phyloP scores from a whole-genome alignment of 2,329 filamentous ascomycete species.

The Arachnomyces sp. region DNA sequence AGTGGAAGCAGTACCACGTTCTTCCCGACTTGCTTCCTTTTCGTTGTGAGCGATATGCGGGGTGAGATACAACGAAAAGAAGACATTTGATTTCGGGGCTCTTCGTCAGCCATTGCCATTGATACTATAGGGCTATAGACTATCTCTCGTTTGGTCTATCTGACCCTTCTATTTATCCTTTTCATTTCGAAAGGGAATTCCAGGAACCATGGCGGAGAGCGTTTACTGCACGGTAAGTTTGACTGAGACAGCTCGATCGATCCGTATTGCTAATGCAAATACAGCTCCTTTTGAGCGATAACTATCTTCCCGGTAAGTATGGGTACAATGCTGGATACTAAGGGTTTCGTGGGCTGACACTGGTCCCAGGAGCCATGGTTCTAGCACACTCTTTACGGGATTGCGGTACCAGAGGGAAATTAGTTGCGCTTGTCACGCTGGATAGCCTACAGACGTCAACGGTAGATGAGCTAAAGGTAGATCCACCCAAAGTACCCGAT shows the following conservation, averaged over 20 bases:
- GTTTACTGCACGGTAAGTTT: slow-evolving; percentile 57
- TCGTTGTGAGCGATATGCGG: too few relatives aligned
- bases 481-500: slow-evolving; percentile 14
- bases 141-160: neutral
- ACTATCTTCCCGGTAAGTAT: slow-evolving; percentile 75
- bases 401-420: slow-evolving; percentile 74
- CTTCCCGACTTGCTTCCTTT: too few relatives aligned
- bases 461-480: slow-evolving; percentile 68
- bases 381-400: slow-evolving; percentile 91
- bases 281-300: slow-evolving; percentile 84
- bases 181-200: neutral
- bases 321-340: slow-evolving; percentile 3
- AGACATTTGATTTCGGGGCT: slow-evolving; percentile 7
- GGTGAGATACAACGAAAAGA: too few relatives aligned
- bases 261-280: slow-evolving; percentile 2
- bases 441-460: slow-evolving; percentile 69
- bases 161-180: slow-evolving; percentile 2
- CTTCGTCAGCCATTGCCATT: slow-evolving; percentile 8
- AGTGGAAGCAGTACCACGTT: too few relatives aligned
- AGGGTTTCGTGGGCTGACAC: slow-evolving; percentile 7
- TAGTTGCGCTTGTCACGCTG: slow-evolving; percentile 74
- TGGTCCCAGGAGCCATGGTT: slow-evolving; percentile 67
- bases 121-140: slow-evolving; percentile 3
- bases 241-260: neutral
- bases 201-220: slow-evolving; percentile 29